Conservation (phyloP, 2,329 filamentous ascomycete genomes). For the Neonectria punicea region DNA sequence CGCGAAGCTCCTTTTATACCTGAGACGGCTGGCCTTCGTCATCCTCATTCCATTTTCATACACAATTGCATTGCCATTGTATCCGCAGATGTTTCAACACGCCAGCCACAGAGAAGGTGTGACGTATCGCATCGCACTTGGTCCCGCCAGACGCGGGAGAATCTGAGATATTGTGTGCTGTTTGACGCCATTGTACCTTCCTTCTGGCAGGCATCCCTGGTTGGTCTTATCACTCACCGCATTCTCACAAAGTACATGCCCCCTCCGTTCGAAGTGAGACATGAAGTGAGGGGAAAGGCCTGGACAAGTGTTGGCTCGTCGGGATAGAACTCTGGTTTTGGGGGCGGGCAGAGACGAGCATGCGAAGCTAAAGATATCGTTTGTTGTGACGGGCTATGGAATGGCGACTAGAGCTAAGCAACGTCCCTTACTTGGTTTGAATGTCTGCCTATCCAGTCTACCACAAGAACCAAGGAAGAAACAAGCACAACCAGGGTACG, state of each 20-base stretch:
- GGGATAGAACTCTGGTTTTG: no score
- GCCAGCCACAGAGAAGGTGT: background rate
- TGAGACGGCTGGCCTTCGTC: background rate
- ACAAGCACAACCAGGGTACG: no score
- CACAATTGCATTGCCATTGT: background rate
- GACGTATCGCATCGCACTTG: background rate
- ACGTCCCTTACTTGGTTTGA: no score
- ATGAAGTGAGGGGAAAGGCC: background rate
- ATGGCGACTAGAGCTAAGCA: no score
- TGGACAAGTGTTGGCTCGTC: background rate
- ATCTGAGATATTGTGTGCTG: background rate
- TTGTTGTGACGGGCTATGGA: no score
- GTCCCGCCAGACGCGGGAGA: background rate
- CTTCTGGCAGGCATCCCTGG: background rate
- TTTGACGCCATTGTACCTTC: background rate
- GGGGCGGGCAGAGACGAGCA: no score
- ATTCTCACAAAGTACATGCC: background rate
- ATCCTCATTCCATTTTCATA: background rate
- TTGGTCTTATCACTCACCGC: background rate
- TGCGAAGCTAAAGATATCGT: no score
- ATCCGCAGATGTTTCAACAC: background rate
- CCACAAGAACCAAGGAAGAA: no score
- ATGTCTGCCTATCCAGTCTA: no score
- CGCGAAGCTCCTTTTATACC: background rate
- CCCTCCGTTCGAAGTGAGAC: background rate